Percentiles rank a stretch among this genome's conserved stretches.
These are phyloP conservation scores for Pyrus pyrifolia DNA, from an alignment of 306 rosid genomes.

Conservation along the genomic window DNA sequence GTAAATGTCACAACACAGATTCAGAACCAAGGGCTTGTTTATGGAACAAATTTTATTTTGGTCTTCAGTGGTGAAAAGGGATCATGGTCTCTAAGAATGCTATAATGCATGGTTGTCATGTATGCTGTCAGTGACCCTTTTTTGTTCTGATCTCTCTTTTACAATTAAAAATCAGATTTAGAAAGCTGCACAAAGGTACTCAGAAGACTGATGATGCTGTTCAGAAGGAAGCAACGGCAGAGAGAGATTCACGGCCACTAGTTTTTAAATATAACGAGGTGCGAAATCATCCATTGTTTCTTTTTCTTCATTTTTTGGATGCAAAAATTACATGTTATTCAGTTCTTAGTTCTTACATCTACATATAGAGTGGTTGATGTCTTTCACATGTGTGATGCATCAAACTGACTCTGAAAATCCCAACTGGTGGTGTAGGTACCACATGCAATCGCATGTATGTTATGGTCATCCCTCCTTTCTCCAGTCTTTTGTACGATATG, in stretches of 20 bases:
- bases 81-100: slow-evolving; percentile 8
- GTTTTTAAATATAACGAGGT: slow-evolving; percentile 91
- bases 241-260: slow-evolving; percentile 55
- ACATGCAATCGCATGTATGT: background rate
- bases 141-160: slow-evolving; percentile 15
- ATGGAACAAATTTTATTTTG: background rate
- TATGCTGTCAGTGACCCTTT: slow-evolving; percentile 7
- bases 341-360: background rate
- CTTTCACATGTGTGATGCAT: background rate
- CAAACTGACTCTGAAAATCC: background rate
- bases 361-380: background rate
- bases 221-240: slow-evolving; percentile 46
- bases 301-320: background rate
- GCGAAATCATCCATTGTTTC: background rate
- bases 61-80: background rate
- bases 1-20: background rate
- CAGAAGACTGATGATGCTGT: slow-evolving; percentile 31
- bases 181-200: slow-evolving; percentile 44
- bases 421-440: background rate
- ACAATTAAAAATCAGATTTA: slow-evolving; percentile 47
- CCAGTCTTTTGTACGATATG: background rate
- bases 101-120: slow-evolving; percentile 20
- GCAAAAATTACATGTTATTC: slow-evolving; percentile 1
- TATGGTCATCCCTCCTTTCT: background rate
- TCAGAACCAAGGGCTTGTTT: background rate